Evolutionary conservation across 768 basidiomycete genomes (phyloP).

Genomic region (Lactarius sp.): DNA sequence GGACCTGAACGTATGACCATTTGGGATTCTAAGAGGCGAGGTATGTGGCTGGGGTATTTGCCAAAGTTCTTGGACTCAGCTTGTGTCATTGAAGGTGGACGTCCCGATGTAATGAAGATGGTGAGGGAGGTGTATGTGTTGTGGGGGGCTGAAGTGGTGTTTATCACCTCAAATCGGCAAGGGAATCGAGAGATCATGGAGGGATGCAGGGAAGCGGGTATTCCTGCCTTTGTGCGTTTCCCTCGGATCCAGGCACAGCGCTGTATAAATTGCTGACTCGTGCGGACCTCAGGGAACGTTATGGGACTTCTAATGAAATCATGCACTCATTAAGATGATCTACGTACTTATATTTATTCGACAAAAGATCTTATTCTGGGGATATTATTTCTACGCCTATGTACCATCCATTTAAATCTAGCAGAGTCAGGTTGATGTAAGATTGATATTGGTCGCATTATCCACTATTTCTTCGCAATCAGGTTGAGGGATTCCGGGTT

Average conservation of each 20-base stretch:
- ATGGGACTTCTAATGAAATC: constrained; percentile 53
- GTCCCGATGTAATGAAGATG: constrained; percentile 74
- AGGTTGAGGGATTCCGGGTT: neutral
- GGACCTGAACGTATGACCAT: constrained; percentile 68
- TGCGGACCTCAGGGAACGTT: constrained; percentile 43
- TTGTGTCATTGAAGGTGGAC: constrained; percentile 41
- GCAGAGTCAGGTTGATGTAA: neutral
- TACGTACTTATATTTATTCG: neutral
- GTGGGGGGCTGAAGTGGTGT: constrained; percentile 77
- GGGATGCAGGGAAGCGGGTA: constrained; percentile 65
- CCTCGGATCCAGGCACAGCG: neutral
- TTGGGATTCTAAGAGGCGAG: constrained; percentile 70
- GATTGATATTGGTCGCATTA: neutral
- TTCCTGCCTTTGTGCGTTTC: constrained; percentile 41
- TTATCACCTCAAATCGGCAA: constrained; percentile 79
- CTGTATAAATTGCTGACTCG: neutral
- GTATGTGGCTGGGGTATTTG: neutral
- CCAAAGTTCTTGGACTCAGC: neutral
- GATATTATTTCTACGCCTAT: neutral
- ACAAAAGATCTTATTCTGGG: neutral
- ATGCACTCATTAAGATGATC: neutral
- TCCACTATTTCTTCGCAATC: neutral
- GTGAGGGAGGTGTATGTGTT: constrained; percentile 60
- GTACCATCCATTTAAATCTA: neutral
- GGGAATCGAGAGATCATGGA: constrained; percentile 78